Evolutionary conservation across 345 rosid genomes (phyloP), one percentile per base, ranked within the genome.

Genomic region (Schrenkiella parvula): DNA sequence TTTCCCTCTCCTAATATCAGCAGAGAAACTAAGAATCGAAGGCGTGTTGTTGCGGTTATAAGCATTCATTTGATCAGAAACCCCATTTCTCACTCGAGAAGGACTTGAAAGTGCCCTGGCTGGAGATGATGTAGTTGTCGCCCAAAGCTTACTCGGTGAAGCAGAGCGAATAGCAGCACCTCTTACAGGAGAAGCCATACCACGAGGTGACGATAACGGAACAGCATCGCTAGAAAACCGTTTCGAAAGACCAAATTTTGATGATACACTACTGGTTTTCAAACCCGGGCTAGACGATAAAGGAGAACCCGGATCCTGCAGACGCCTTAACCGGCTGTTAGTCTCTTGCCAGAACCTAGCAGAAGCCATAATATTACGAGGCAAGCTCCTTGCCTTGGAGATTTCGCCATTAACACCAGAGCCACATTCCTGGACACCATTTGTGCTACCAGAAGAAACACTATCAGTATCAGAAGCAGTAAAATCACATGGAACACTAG

Each of bases 291-390:
- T 87, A 29, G 83, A 44, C 4, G 84, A 84, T 67, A 89, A 69
- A 15, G 95, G 95, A 0, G 96, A 91, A 5, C 97, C 87, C 0
- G 95, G 96, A 82, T 95, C 97, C 68, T 88, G 99, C 78, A 95
- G 76, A 66, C 99, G 79, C 73, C 99, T 88, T 82, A 95, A 72
- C 80, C 99, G 80, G 81, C 87, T 89, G 70, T 95, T 95, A 41
- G 99, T 95, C 81, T 95, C 99, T 74, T 91, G 99, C 99, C 99
- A 95, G 77, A 95, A 95, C 87, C 85, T 89, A 9, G 97, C 95
- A 28, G 99, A 95, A 60, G 83, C 84, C 66, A 62, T 71, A 29
- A 87, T 83, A 26, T 88, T 86, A 60, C 90, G 86, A 46, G 93
- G 79, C 63, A 75, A 84, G 71, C 64, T 80, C 73, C 71, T 91